These are phyloP conservation scores for Starmera dryadoides DNA, from an alignment of 805 yeast species.

Conservation along the genomic window DNA sequence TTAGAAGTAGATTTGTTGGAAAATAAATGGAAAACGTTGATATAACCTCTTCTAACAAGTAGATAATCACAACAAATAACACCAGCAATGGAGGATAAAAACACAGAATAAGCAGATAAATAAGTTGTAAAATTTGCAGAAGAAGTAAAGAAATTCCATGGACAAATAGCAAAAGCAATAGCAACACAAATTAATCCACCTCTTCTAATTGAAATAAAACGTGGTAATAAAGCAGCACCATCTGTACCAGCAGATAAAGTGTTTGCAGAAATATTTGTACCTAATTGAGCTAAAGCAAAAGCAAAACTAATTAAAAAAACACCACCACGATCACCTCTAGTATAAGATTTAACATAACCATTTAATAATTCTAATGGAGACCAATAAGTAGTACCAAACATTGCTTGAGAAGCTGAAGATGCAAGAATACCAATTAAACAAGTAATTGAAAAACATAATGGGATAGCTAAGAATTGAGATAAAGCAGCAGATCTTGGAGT, in stretches of 20 bases:
- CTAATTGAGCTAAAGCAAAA: slow-evolving; percentile 68
- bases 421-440: slow-evolving; percentile 75
- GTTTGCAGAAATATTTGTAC: slow-evolving; percentile 67
- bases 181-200: slow-evolving; percentile 64
- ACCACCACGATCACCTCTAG: slow-evolving; percentile 63
- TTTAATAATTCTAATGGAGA: slow-evolving; percentile 67
- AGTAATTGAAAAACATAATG: slow-evolving; percentile 65
- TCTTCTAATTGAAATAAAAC: slow-evolving; percentile 61
- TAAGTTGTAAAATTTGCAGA: slow-evolving; percentile 68
- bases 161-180: slow-evolving; percentile 65
- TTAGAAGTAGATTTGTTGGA: slow-evolving; percentile 27
- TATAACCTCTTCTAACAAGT: slow-evolving; percentile 60
- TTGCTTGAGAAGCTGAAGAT: slow-evolving; percentile 50
- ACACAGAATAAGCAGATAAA: slow-evolving; percentile 68
- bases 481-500: slow-evolving; percentile 36
- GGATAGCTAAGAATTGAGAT: slow-evolving; percentile 56
- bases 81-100: slow-evolving; percentile 73
- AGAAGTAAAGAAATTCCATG: slow-evolving; percentile 70
- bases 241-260: slow-evolving; percentile 65
- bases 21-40: slow-evolving; percentile 56
- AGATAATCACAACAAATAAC: slow-evolving; percentile 57
- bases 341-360: slow-evolving; percentile 47
- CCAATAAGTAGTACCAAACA: slow-evolving; percentile 65
- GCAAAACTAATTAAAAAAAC: slow-evolving; percentile 64
- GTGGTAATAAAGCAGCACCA: slow-evolving; percentile 56